Base-by-base conservation (phyloP, 192 early-diverging fungal species). In the Chytriomyces hyalinus region DNA sequence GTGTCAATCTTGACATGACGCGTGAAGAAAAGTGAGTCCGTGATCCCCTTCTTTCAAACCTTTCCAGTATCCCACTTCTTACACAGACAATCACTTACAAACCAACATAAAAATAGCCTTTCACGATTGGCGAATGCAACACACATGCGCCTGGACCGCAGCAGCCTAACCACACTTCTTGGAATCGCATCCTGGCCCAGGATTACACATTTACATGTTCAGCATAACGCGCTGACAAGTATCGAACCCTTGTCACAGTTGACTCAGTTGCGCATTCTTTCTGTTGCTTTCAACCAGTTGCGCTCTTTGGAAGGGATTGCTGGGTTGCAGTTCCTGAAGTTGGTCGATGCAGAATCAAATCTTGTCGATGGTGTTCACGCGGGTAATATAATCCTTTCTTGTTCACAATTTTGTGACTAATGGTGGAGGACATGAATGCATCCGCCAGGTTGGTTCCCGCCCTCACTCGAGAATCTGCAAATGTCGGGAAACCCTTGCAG, bases 91-190 rank as follows among this genome's bases (percentile, higher is more conserved):
- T 10, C 17, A 13, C 62, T 22, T 64, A 24, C 5, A 24, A 24
- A 24, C 26, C 0, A 17, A 11, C 26, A 0, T 46, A 46, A 47
- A 43, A 15, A 47, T 13, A 70, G 49, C 53, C 26, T 45, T 15
- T 6, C 6, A 43, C 22, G 22, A 8, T 22, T 73, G 0, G 20
- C n/a, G 11, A 22, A 60, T 28, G 71, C 71, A 8, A 73, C 71
- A 11, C 71, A 73, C 44, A 62, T 73, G 45, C 71, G 71, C 28
- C 71, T 73, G 11, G 71, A 73, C 44, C 53, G 71, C 36, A 22
- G 24, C 24, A 9, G 8, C 6, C 60, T 73, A 6, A 45, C 22
- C n/a, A 43, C 26, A 10, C 57, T 73, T 28, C 6, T 26, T 15
- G 71, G 71, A 60, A 73, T 73, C 36, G n/a, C 71, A 7, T 9